phyloP scores from a whole-genome alignment of 495 filamentous ascomycete species.

The Tuber calosporum region DNA sequence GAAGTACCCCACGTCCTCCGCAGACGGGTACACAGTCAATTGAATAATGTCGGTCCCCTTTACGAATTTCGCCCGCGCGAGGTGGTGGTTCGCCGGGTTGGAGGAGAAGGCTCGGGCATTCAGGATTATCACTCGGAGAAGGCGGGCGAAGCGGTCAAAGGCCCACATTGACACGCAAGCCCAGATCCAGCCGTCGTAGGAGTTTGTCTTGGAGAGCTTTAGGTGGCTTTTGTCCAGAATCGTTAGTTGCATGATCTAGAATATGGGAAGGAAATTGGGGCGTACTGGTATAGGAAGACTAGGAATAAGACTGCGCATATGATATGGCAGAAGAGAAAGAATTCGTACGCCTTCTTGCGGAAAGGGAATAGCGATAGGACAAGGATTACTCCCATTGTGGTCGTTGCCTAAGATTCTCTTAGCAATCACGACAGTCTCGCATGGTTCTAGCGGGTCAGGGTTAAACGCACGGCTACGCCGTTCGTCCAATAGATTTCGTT shows the following conservation, averaged over 20 bases:
- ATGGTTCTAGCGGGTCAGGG: neutral
- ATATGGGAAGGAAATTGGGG: conserved; percentile 7
- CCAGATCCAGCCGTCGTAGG: conserved; percentile 53
- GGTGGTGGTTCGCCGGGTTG: conserved; percentile 38
- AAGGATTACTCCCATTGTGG: conserved; percentile 48
- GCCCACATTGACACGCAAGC: conserved; percentile 50
- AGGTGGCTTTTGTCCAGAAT: conserved; percentile 44
- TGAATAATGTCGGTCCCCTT: conserved; percentile 49
- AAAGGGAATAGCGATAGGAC: conserved; percentile 48
- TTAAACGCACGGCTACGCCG: conserved; percentile 36
- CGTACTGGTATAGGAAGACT: conserved; percentile 52
- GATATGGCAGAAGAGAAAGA: conserved; percentile 53
- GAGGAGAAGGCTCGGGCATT: conserved; percentile 44
- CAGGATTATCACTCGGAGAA: conserved; percentile 48
- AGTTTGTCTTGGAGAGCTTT: conserved; percentile 46
- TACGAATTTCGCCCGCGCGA: conserved; percentile 45
- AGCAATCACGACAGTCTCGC: conserved; percentile 8
- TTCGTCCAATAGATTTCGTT: conserved; percentile 39
- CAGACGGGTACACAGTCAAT: conserved; percentile 45
- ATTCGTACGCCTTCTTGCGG: conserved; percentile 49
- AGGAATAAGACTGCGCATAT: conserved; percentile 49
- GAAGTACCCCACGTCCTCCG: conserved; percentile 42
- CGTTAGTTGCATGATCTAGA: neutral
- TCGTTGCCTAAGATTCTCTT: conserved; percentile 44
- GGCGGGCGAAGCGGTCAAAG: conserved; percentile 48